These are phyloP conservation scores for Pseudogymnoascus pannorum DNA, from an alignment of 2,329 filamentous ascomycete species.

Conservation along the genomic window DNA sequence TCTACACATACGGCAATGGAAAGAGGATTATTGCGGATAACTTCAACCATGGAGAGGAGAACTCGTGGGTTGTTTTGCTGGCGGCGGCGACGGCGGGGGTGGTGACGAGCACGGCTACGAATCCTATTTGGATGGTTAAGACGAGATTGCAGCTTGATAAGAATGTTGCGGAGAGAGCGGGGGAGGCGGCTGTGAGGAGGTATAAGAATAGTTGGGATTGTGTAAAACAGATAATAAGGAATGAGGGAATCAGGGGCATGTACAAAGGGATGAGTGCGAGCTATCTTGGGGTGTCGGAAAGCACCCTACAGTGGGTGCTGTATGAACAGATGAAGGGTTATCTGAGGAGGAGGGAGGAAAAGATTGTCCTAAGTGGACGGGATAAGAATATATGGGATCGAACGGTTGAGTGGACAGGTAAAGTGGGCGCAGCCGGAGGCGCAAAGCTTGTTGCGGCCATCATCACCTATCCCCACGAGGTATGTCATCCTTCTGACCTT, in stretches of 20 bases:
- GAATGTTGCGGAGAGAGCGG: conserved; percentile 58
- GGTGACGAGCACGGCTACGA: conserved; percentile 82
- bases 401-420: conserved; percentile 70
- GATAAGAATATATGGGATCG: conserved; percentile 65
- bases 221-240: conserved; percentile 68
- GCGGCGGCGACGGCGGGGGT: conserved; percentile 74
- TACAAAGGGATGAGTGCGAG: conserved; percentile 89
- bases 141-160: conserved; percentile 89
- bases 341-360: conserved; percentile 58
- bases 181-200: conserved; percentile 48
- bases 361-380: conserved; percentile 49
- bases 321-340: conserved; percentile 85
- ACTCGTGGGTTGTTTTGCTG: conserved; percentile 68
- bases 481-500: conserved; percentile 32
- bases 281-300: conserved; percentile 86
- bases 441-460: conserved; percentile 82
- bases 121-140: conserved; percentile 96
- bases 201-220: conserved; percentile 90
- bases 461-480: conserved; percentile 88
- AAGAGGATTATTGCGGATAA: conserved; percentile 73
- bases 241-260: conserved; percentile 74
- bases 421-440: conserved; percentile 68
- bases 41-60: conserved; percentile 63
- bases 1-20: conserved; percentile 87
- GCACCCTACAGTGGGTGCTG: conserved; percentile 84